Evolutionary conservation across 1,139 yeast genomes (phyloP), one percentile per base, ranked within the genome.

Genomic region (Kodamaea ohmeri): DNA sequence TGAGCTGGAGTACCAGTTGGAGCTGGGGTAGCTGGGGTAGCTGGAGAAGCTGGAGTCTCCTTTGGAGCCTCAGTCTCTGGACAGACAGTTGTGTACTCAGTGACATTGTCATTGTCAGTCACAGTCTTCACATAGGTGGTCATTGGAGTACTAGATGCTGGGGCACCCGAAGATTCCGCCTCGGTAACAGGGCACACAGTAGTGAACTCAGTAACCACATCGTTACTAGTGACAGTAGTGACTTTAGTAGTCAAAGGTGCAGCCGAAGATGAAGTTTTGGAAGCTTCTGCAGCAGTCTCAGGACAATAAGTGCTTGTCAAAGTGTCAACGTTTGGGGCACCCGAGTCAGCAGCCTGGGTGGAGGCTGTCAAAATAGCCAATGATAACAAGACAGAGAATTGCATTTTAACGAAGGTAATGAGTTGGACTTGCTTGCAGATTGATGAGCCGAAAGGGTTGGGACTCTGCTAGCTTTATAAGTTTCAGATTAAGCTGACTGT

Each of bases 11-110:
- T 42, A 25, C 37, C 14, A n/a, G 31, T 28, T 26, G 48, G 48
- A 22, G 27, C 22, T 17, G 40, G 19, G 6, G 29, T 9, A 30
- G 42, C 42, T 35, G 43, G 41, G 25, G 47, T 42, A 25, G 38
- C 14, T 17, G 31, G 31, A 29, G 48, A 47, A 22, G 27, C 22
- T 17, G 40, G 19, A 14, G 29, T 9, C 4, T 40, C 13, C 17
- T 37, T 27, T 13, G 46, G 26, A 12, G 15, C 38, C 24, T 39
- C 48, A 25, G 49, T 34, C 3, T 37, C 25, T 19, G 58, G 58
- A 40, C 58, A 53, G 37, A 46, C 51, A 15, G 58, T 53, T 35
- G 56, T 50, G 51, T 48, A 52, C 30, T 45, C 43, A 26, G 54
- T 45, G 12, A 27, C 46, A 24, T 39, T 46, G 30, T 47, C 52